A percentile compares a stretch with the other conserved stretches of the same genome.
Evolutionary conservation across 192 early-diverging fungal species (phyloP).

Genomic region (Haplosporangium gracile): DNA sequence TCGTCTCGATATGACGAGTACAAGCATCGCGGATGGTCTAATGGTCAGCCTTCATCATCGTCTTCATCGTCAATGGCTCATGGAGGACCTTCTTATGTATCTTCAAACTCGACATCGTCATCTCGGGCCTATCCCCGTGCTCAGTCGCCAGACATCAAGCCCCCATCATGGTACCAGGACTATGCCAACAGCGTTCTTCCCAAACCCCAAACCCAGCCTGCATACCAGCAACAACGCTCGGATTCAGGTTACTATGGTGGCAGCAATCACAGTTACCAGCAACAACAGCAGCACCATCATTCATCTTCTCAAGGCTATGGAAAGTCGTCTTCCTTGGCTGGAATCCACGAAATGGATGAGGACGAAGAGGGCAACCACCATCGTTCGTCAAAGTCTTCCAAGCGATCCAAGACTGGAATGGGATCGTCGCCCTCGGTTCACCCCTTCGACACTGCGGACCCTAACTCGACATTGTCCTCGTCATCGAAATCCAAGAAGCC

Average conservation of each 20-base stretch:
- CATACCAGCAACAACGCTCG: slow-evolving; percentile 13
- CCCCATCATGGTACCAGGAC: slow-evolving; percentile 51
- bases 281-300: not conserved
- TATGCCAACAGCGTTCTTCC: slow-evolving; percentile 45
- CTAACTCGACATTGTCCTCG: not conserved
- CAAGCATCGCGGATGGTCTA: slow-evolving; percentile 26
- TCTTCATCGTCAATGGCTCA: slow-evolving; percentile 6
- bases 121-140: slow-evolving; percentile 35
- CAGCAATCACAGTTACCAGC: slow-evolving; percentile 9
- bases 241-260: slow-evolving; percentile 18
- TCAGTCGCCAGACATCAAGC: slow-evolving; percentile 52
- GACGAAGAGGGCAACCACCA: not conserved
- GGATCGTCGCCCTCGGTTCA: slow-evolving; percentile 26
- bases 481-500: slow-evolving; percentile 48
- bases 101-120: not conserved
- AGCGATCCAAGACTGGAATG: slow-evolving; percentile 15
- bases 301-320: not conserved
- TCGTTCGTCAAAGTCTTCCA: slow-evolving; percentile 16
- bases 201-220: slow-evolving; percentile 20
- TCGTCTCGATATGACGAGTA: slow-evolving; percentile 36
- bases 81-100: slow-evolving; percentile 1
- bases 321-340: not conserved
- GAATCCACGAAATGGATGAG: slow-evolving; percentile 11
- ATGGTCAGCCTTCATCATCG: not conserved
- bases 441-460: slow-evolving; percentile 39